phyloP scores from a whole-genome alignment of 2,329 filamentous ascomycete species.

The Trichoderma semiorbis region DNA sequence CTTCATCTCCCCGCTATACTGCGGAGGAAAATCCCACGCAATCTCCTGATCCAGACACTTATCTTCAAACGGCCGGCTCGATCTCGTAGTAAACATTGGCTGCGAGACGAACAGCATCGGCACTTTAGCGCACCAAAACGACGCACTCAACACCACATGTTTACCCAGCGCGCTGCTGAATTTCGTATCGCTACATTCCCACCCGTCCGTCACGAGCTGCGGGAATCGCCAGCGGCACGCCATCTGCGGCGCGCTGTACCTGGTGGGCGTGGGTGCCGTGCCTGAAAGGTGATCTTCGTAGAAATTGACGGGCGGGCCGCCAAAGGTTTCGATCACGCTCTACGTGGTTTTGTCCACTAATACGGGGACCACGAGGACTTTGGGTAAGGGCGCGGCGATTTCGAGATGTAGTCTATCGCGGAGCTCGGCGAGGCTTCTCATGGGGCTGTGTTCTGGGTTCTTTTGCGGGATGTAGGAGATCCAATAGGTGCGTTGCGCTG shows the following conservation, averaged over 20 bases:
- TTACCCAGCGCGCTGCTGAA: not conserved
- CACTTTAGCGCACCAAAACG: not conserved
- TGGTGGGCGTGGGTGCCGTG: accelerated
- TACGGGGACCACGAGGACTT: not conserved
- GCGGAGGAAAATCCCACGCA: not conserved
- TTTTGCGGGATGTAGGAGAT: too few species aligned
- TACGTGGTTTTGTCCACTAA: not conserved
- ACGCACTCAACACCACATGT: not conserved
- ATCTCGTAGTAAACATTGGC: not conserved
- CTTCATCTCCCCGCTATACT: not conserved
- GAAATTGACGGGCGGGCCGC: not conserved
- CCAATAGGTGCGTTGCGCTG: too few species aligned
- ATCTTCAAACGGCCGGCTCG: not conserved
- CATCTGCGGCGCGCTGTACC: not conserved
- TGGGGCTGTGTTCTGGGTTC: too few species aligned
- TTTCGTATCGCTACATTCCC: not conserved
- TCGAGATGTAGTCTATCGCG: not conserved
- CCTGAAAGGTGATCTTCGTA: not conserved
- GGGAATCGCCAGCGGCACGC: not conserved
- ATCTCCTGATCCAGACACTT: not conserved
- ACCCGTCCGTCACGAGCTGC: not conserved
- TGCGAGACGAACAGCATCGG: not conserved
- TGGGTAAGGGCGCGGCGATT: not conserved
- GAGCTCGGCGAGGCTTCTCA: too few species aligned
- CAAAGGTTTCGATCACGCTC: not conserved